Evolutionary conservation across 805 yeast species (phyloP).

Genomic region (Blastobotrys parvus): DNA sequence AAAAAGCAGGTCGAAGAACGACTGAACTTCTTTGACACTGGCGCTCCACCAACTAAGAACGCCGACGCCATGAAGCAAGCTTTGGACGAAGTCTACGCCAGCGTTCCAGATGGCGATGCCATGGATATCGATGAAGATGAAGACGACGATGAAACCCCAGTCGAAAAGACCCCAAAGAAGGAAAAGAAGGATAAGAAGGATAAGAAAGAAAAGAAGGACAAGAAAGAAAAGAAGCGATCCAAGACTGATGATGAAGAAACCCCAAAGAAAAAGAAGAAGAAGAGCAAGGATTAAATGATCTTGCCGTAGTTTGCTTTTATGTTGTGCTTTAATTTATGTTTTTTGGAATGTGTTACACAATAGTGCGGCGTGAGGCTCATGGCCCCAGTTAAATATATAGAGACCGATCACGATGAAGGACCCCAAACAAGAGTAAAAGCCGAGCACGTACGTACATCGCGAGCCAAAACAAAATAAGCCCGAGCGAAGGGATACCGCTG

Average conservation of each 20-base stretch:
- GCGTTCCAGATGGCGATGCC: conserved; percentile 30
- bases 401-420: not conserved
- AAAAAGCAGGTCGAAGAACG: conserved; percentile 98
- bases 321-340: conserved; percentile 3
- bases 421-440: no score
- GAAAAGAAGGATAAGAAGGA: conserved; percentile 46
- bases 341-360: not conserved
- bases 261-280: conserved; percentile 17
- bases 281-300: conserved; percentile 11
- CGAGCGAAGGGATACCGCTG: no score
- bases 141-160: conserved; percentile 35
- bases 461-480: no score
- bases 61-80: conserved; percentile 92
- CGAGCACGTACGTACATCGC: no score
- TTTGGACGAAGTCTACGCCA: conserved; percentile 49
- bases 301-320: conserved; percentile 11
- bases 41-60: conserved; percentile 94
- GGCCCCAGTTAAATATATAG: not conserved
- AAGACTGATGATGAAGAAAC: conserved; percentile 13
- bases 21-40: conserved; percentile 90
- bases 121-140: conserved; percentile 38
- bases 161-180: conserved; percentile 40
- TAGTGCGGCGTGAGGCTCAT: no score
- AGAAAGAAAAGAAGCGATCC: conserved; percentile 17
- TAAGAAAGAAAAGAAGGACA: conserved; percentile 31